Base-by-base conservation (phyloP, 768 basidiomycete species). In the Leccinum obscurum region DNA sequence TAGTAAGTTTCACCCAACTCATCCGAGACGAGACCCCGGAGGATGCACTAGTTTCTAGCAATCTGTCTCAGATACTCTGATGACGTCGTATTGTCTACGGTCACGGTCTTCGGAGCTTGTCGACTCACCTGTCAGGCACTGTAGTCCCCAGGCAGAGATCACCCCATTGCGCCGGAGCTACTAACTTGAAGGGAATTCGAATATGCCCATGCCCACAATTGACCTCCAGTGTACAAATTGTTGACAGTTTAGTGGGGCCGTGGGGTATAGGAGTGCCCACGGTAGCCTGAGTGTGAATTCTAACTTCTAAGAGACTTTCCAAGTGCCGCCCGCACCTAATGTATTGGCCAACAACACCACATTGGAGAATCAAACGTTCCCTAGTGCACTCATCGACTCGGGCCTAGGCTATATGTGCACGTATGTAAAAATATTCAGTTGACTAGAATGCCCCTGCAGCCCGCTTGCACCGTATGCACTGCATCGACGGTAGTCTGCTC, bases 1-100 rank as follows among this genome's bases (percentile, higher is more conserved):
- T 3, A 86, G 76, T 78, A 1, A 80, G 84, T 68, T 75, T 75
- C 68, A 85, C 75, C 73, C 77, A 83, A 28, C 78, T 10, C 77
- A 51, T 80, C 76, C 32, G 32, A 50, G 32, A 50, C 74, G 69
- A 39, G 74, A 70, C 62, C 78, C 79, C 17, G 9, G 41, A 10
- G 17, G 4, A 44, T n/a, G 4, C 41, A n/a, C 4, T n/a, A 56
- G 82, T 76, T 10, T 63, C 68, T 48, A 80, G 83, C 79, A 20
- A 82, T 78, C 62, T 72, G 58, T 55, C 32, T 62, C 59, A 52
- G 50, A 41, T 55, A 30, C 35, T 44, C n/a, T 11, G n/a, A 44
- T 13, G 20, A n/a, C 51, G 8, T 22, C 8, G 34, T 7, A 3
- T 46, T 37, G 14, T 37, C 35, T 9, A 50, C 44, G 26, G 17